Percentiles rank a stretch among this genome's conserved stretches.
phyloP scores from a whole-genome alignment of 108 stramenopile species.

The Hondaea fermentalgiana region DNA sequence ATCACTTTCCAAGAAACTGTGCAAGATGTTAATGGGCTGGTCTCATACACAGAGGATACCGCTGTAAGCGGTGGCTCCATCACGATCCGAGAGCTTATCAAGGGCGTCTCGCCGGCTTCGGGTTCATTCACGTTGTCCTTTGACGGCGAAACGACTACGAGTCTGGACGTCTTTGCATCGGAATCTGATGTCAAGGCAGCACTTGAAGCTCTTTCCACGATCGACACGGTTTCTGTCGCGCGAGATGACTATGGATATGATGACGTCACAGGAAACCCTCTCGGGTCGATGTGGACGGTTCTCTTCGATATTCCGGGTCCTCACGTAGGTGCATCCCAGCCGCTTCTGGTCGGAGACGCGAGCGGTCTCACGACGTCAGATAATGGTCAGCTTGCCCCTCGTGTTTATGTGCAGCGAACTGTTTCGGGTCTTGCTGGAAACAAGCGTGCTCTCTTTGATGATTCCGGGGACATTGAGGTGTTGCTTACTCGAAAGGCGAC shows the following conservation, averaged over 20 bases:
- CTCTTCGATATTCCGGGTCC: not conserved
- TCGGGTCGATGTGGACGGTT: not conserved
- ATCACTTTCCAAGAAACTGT: conserved; percentile 27
- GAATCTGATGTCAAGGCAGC: conserved; percentile 45
- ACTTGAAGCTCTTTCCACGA: conserved; percentile 41
- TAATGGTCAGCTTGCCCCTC: not conserved
- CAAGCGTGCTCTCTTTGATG: not conserved
- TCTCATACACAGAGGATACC: not conserved
- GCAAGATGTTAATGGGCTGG: conserved; percentile 27
- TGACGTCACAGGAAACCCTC: not conserved
- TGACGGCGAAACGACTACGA: conserved; percentile 32
- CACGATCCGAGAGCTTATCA: not conserved
- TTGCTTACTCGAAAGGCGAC: not conserved
- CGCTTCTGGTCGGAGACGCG: not conserved
- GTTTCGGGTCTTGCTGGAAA: not conserved
- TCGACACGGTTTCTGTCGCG: conserved; percentile 50
- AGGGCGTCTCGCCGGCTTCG: conserved; percentile 29
- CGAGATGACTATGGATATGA: not conserved
- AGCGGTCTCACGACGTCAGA: not conserved
- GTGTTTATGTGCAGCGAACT: not conserved
- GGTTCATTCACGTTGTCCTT: conserved; percentile 40
- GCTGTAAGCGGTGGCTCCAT: not conserved
- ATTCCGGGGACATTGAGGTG: not conserved
- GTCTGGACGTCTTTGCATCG: conserved; percentile 43
- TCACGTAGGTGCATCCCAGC: not conserved